A percentile compares a stretch with the other conserved stretches of the same genome.
These are phyloP conservation scores for Schrenkiella parvula DNA, from an alignment of 345 rosid genomes.

Conservation along the genomic window DNA sequence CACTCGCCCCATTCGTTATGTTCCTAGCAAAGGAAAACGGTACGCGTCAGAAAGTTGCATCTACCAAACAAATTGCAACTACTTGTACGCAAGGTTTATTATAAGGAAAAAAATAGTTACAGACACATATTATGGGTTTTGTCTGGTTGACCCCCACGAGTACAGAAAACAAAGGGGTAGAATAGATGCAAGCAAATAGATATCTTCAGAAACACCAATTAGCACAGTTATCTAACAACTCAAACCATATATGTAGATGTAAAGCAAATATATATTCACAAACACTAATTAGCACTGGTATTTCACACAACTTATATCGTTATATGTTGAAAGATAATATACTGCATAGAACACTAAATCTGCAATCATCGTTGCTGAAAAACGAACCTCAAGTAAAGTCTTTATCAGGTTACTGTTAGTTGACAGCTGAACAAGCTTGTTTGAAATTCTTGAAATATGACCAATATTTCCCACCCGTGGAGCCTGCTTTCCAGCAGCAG, in stretches of 20 bases:
- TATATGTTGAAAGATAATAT: neutral
- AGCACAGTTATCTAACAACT: neutral
- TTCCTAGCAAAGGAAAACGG: conserved; percentile 41
- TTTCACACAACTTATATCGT: neutral
- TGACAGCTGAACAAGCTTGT: conserved; percentile 75
- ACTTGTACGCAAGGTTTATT: neutral
- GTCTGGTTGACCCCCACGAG: neutral
- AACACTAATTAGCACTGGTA: neutral
- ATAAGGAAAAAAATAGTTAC: neutral
- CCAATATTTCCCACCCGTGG: conserved; percentile 95
- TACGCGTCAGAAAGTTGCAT: neutral
- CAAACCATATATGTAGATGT: neutral
- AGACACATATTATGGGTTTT: neutral
- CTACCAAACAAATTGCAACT: conserved; percentile 11
- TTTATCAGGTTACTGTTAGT: conserved; percentile 59
- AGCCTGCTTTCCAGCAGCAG: conserved; percentile 66
- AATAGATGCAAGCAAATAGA: neutral
- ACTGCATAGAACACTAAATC: neutral
- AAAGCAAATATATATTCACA: neutral
- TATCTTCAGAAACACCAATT: neutral
- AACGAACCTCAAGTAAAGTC: conserved; percentile 64
- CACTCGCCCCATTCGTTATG: conserved; percentile 79
- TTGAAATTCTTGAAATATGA: conserved; percentile 79
- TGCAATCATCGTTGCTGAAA: neutral
- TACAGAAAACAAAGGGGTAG: neutral